Evolutionary conservation across 805 yeast species (phyloP).

Genomic region (Cyberlindnera maritima): DNA sequence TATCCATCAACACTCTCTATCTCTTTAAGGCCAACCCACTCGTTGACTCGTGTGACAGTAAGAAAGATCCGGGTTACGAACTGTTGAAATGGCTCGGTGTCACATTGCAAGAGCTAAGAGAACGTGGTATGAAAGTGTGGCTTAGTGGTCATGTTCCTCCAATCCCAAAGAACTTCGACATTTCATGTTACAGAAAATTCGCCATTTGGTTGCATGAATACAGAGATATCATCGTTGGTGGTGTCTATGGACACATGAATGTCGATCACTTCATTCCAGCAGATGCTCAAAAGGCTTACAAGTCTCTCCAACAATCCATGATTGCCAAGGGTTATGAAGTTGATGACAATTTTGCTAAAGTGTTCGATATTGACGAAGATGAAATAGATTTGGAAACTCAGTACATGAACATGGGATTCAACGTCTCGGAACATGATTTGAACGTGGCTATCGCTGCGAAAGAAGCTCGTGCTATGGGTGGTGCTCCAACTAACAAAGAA

Average conservation of each 20-base stretch:
- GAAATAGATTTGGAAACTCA: constrained; percentile 27
- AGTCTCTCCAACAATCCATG: constrained; percentile 27
- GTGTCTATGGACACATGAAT: constrained; percentile 87
- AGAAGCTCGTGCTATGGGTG: constrained; percentile 48
- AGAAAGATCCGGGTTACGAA: constrained; percentile 77
- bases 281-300: constrained; percentile 68
- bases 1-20: constrained; percentile 77
- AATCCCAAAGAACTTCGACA: constrained; percentile 70
- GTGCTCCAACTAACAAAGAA: constrained; percentile 66
- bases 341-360: constrained; percentile 22
- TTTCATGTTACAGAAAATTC: constrained; percentile 69
- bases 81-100: constrained; percentile 76
- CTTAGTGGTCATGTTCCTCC: constrained; percentile 89
- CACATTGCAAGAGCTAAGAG: constrained; percentile 68
- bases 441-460: constrained; percentile 33
- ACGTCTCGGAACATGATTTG: constrained; percentile 20
- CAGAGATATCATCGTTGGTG: constrained; percentile 80
- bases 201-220: constrained; percentile 82
- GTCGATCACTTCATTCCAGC: constrained; percentile 80
- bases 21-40: constrained; percentile 75
- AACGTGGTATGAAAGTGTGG: constrained; percentile 81
- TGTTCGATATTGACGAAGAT: constrained; percentile 18
- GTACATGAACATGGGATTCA: constrained; percentile 19
- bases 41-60: constrained; percentile 73
- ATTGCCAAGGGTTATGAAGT: constrained; percentile 30